Evolutionary conservation across 192 early-diverging fungal species (phyloP), one percentile per base, ranked within the genome.

Genomic region (Coemansia sp.): DNA sequence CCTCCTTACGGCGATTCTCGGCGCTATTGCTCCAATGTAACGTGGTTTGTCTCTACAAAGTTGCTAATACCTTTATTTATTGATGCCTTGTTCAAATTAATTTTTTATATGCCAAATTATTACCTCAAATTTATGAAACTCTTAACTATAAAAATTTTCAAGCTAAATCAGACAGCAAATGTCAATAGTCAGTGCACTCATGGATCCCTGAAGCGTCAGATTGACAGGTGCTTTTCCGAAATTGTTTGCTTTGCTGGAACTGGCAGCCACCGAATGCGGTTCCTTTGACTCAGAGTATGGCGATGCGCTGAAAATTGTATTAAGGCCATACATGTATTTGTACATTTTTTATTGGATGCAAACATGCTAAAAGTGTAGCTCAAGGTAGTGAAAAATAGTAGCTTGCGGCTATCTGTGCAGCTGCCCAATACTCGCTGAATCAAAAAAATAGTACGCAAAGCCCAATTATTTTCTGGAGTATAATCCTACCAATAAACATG

Each of bases 131-230:
- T n/a, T n/a, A n/a, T n/a, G n/a, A n/a, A n/a, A n/a, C n/a, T n/a
- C n/a, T n/a, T n/a, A n/a, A n/a, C n/a, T n/a, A n/a, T n/a, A n/a
- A n/a, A n/a, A n/a, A n/a, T n/a, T n/a, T n/a, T n/a, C n/a, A 16
- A 77, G 31, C 21, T 64, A 67, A 5, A 64, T 40, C 12, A 77
- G 56, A n/a, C 74, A 64, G 27, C 67, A 70, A 3, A 77, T 54
- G 19, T 67, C 74, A 53, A 77, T 62, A 46, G 54, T 64, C 55
- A 77, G 31, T 2, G 74, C 74, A 6, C 74, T 68, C 18, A 71
- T 50, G 2, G 74, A 66, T 18, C 67, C 64, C 18, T 70, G 67
- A 9, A 62, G 40, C 18, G 58, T 52, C 1, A 67, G 21, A 28
- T 67, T 58, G 9, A 63, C 60, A 1, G 67, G 48, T 35, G 55